Conservation (phyloP, 805 yeast species). For the Starmerella apicola region DNA sequence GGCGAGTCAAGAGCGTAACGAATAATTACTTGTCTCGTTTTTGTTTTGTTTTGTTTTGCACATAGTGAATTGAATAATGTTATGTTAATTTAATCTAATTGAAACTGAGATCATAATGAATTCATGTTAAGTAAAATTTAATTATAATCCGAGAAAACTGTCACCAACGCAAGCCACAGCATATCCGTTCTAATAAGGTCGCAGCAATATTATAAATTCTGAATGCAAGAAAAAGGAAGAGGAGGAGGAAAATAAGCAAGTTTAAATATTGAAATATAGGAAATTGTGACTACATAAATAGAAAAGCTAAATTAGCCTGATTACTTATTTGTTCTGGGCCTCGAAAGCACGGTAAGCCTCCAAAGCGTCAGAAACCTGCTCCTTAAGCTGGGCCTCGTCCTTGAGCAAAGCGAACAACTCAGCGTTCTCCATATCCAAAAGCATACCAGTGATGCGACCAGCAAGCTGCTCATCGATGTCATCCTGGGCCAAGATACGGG, state of each 20-base stretch:
- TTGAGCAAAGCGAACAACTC: conserved; percentile 82
- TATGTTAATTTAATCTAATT: neutral
- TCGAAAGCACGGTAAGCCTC: conserved; percentile 88
- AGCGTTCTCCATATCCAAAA: conserved; percentile 84
- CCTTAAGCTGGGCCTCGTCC: conserved; percentile 78
- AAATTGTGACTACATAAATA: neutral
- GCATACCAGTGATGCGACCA: conserved; percentile 98
- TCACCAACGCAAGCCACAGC: too few relatives aligned
- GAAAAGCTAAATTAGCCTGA: neutral
- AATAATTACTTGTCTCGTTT: neutral
- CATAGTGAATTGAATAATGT: neutral
- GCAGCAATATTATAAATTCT: neutral
- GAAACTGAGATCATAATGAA: too few relatives aligned
- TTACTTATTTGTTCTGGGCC: conserved; percentile 31
- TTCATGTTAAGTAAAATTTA: too few relatives aligned
- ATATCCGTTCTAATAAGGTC: too few relatives aligned
- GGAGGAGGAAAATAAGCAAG: neutral
- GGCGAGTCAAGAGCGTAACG: neutral
- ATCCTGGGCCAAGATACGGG: conserved; percentile 75
- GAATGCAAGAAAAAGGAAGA: neutral
- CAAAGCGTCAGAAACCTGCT: conserved; percentile 87
- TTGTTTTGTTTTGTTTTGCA: too few relatives aligned
- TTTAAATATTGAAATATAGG: conserved; percentile 1
- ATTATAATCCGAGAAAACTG: too few relatives aligned
- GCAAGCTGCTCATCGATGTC: conserved; percentile 92